phyloP scores from a whole-genome alignment of 2,329 filamentous ascomycete genomes.

The Paracoccidioides lutzii region DNA sequence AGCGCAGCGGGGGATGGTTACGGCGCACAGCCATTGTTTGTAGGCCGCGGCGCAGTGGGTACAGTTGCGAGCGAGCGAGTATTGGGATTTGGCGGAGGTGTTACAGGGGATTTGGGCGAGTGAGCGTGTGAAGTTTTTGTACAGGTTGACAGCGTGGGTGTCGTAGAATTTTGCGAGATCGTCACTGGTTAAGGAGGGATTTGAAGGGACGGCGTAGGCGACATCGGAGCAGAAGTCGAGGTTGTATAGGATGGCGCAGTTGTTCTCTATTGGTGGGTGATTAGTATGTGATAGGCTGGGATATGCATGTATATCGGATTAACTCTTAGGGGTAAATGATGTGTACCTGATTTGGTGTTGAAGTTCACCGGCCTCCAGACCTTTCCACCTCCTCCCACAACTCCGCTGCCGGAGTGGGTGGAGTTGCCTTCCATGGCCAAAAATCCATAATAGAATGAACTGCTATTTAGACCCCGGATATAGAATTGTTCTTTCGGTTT shows the following conservation, averaged over 20 bases:
- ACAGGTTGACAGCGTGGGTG: constrained; percentile 54
- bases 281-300: neutral
- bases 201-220: constrained; percentile 82
- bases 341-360: constrained; percentile 58
- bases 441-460: constrained; percentile 58
- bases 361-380: constrained; percentile 65
- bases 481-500: constrained; percentile 82
- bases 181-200: constrained; percentile 50
- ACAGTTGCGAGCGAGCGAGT: constrained; percentile 70
- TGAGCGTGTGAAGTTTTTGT: constrained; percentile 65
- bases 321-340: neutral
- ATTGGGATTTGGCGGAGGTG: constrained; percentile 56
- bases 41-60: constrained; percentile 65
- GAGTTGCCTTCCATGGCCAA: constrained; percentile 51
- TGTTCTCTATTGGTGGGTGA: constrained; percentile 43
- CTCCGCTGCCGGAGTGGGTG: constrained; percentile 41
- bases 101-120: constrained; percentile 79
- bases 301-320: neutral
- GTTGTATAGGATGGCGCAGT: constrained; percentile 75
- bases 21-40: constrained; percentile 89
- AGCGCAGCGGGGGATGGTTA: constrained; percentile 82
- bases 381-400: constrained; percentile 58
- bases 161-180: constrained; percentile 66
- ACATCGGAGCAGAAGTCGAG: constrained; percentile 81
- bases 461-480: constrained; percentile 58